Conservation (phyloP, 345 rosid genomes). For the Lepidium sativum region DNA sequence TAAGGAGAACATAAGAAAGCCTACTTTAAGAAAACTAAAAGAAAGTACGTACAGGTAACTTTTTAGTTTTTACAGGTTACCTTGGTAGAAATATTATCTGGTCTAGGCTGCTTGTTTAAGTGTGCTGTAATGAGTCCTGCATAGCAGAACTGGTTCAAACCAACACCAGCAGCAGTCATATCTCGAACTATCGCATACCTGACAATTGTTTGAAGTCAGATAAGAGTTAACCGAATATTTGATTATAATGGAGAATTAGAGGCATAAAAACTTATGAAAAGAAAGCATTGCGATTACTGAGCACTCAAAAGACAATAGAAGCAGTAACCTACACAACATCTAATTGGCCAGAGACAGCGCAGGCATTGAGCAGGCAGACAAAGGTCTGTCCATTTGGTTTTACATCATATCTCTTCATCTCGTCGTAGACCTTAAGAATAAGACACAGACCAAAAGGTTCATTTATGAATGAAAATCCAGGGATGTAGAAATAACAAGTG, state of each 20-base stretch:
- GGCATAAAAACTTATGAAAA: neutral
- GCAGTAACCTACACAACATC: conserved; percentile 75
- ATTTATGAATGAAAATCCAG: neutral
- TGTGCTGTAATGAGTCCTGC: conserved; percentile 90
- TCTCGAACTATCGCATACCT: conserved; percentile 88
- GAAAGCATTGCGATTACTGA: neutral
- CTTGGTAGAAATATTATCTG: conserved; percentile 59
- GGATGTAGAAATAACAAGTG: neutral
- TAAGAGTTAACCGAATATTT: neutral
- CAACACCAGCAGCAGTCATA: conserved; percentile 97
- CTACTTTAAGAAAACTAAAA: neutral
- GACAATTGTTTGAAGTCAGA: conserved; percentile 12
- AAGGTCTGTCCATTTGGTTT: conserved; percentile 92
- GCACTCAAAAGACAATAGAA: conserved; percentile 2
- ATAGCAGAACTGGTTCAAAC: conserved; percentile 89
- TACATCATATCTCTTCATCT: conserved; percentile 85
- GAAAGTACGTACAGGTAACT: neutral
- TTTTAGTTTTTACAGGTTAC: conserved; percentile 26
- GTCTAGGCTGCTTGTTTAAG: conserved; percentile 57
- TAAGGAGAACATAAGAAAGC: conserved; percentile 11
- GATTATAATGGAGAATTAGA: neutral
- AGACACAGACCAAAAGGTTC: neutral
- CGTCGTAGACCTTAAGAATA: conserved; percentile 58
- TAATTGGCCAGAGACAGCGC: conserved; percentile 77
- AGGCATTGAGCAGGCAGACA: conserved; percentile 76